Conservation (phyloP, 177 flowering plant genomes). For the Vitis hybrid region DNA sequence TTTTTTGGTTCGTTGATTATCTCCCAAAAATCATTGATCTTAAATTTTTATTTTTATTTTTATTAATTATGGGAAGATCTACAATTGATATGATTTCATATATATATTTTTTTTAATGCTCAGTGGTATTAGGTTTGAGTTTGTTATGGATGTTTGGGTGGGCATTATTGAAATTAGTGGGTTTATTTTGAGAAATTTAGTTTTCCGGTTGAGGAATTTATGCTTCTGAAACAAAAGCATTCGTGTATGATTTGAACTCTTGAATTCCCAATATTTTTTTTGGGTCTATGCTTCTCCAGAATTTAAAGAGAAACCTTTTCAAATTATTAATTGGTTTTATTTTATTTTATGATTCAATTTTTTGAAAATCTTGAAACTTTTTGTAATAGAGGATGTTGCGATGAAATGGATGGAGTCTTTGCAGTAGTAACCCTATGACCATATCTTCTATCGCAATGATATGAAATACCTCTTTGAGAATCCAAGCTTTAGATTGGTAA, state of each 20-base stretch:
- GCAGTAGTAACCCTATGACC: constrained; percentile 20
- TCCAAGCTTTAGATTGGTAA: constrained; percentile 15
- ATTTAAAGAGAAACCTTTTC: constrained; percentile 7
- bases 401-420: background rate
- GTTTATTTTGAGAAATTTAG: background rate
- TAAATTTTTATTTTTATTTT: too few relatives aligned
- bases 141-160: too few relatives aligned
- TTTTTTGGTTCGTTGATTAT: too few relatives aligned
- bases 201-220: constrained; percentile 18
- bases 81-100: background rate
- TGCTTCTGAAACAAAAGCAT: constrained; percentile 20
- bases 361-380: constrained; percentile 1
- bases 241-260: constrained; percentile 31
- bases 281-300: constrained; percentile 21
- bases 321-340: background rate
- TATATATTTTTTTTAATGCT: too few relatives aligned
- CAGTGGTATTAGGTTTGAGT: too few relatives aligned
- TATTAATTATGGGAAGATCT: background rate
- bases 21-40: background rate
- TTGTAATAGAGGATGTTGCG: background rate
- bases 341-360: background rate
- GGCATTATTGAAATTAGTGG: too few relatives aligned
- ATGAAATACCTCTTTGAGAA: constrained; percentile 37
- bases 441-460: constrained; percentile 32
- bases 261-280: constrained; percentile 31